Base-by-base conservation (phyloP, 805 yeast genomes). In the Ascoidea tarda region DNA sequence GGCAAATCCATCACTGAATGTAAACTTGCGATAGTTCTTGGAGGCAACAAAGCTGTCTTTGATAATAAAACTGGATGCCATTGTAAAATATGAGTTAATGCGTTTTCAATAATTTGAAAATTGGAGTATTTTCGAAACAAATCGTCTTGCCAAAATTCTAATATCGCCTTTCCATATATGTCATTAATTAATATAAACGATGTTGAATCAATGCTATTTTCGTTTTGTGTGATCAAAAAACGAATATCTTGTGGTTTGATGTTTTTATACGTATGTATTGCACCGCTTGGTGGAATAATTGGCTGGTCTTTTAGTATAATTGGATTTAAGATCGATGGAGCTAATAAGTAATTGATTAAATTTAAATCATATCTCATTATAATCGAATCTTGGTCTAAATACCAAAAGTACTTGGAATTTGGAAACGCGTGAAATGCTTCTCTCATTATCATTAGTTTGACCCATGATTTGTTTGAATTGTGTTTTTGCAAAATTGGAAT, bases 351-450 rank as follows among this genome's bases (percentile, higher is more conserved):
- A 28, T 77, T 70, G 49, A 75, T 68, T 42, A 91, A 61, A 55
- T 86, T 79, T 46, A 83, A 70, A 51, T 76, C 76, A 54, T 79
- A 69, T 55, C 87, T 78, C 87, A 86, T 84, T 53, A 91, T 81
- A 51, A 88, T 67, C 0, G 91, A 80, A 60, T 83, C 80, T 58
- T 85, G 78, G 64, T 87, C 96, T 48, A 93, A 63, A 62, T 81
- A 90, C 93, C 97, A 87, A 62, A 90, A 82, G 73, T 87, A 84
- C 64, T 87, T 80, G n/a, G 96, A 85, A 49, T 82, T 72, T 1
- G 98, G 98, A 71, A 89, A 89, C 0, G 96, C 93, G 64, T 78
- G 79, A 83, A 91, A 81, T n/a, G 98, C 97, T 47, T 90, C 93
- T 55, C 95, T 76, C 63, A 87, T 65, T 46, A 82, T 65, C 53